Evolutionary conservation across 108 stramenopile genomes (phyloP).

Genomic region (Cyclotella distinguenda): DNA sequence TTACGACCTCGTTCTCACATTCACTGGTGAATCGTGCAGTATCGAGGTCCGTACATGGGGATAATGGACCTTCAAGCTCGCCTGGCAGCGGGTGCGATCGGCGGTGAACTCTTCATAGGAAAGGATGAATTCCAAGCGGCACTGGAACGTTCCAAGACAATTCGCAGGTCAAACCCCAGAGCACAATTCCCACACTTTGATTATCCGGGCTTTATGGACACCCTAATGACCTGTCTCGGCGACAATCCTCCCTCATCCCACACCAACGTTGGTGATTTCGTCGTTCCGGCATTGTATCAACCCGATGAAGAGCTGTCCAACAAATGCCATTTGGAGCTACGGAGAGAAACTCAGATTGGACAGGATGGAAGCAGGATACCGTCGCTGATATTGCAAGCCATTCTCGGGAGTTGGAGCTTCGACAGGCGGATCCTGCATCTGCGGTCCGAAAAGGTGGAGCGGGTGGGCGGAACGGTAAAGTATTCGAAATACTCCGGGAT

Average conservation of each 20-base stretch:
- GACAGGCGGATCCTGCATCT: constrained; percentile 62
- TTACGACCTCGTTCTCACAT: background rate
- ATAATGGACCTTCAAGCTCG: constrained; percentile 67
- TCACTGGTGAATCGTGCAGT: constrained; percentile 5
- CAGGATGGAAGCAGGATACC: constrained; percentile 57
- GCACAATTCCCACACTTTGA: constrained; percentile 73
- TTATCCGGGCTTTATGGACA: constrained; percentile 62
- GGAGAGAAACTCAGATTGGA: constrained; percentile 32
- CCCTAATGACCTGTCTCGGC: constrained; percentile 31
- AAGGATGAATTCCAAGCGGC: constrained; percentile 28
- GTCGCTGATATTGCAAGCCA: constrained; percentile 43
- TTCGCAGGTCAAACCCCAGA: constrained; percentile 46
- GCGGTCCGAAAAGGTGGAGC: constrained; percentile 30
- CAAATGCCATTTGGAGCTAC: constrained; percentile 23
- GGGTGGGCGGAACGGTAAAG: constrained; percentile 40
- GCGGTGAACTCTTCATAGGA: constrained; percentile 34
- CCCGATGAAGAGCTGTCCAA: constrained; percentile 29
- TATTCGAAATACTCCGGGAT: constrained; percentile 36
- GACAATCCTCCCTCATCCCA: constrained; percentile 18
- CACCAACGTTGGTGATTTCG: constrained; percentile 38
- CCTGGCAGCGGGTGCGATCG: constrained; percentile 47
- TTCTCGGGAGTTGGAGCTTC: constrained; percentile 61
- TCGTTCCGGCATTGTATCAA: constrained; percentile 64
- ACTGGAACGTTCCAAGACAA: constrained; percentile 35
- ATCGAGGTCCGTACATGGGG: constrained; percentile 72